Conservation (phyloP, 306 rosid genomes). For the Fragaria iinumae region DNA sequence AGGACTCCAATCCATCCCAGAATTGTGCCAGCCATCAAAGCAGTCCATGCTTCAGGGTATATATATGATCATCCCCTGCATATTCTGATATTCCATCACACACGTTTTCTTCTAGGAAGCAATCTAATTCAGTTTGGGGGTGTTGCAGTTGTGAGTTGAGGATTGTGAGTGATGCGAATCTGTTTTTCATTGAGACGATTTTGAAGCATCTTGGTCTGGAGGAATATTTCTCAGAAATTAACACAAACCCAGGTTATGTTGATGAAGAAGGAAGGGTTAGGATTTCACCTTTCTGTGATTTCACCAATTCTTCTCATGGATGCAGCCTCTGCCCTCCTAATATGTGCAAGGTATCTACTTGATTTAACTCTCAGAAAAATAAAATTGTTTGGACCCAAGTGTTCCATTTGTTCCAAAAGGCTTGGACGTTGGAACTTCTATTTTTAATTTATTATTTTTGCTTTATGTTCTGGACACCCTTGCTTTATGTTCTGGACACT, state of each 20-base stretch:
- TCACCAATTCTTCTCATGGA: conserved; percentile 52
- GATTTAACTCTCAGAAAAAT: not conserved
- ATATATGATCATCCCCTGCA: not conserved
- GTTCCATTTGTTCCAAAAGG: conserved; percentile 14
- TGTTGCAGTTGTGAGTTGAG: conserved; percentile 68
- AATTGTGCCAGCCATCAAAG: conserved; percentile 59
- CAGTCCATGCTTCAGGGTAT: conserved; percentile 59
- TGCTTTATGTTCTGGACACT: not conserved
- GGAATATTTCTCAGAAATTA: conserved; percentile 64
- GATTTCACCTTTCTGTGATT: conserved; percentile 58
- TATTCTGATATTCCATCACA: not conserved
- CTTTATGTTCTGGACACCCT: conserved; percentile 5
- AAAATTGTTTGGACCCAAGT: not conserved
- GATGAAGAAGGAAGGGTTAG: conserved; percentile 59
- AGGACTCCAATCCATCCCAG: conserved; percentile 53
- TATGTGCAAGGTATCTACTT: conserved; percentile 68
- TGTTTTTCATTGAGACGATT: conserved; percentile 64
- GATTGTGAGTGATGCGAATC: conserved; percentile 77
- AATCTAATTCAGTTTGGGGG: not conserved
- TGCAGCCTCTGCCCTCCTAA: conserved; percentile 72
- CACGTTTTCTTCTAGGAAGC: not conserved
- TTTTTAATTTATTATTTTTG: not conserved
- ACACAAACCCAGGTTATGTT: conserved; percentile 66
- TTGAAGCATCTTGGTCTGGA: conserved; percentile 62
- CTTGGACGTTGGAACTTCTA: not conserved